These are phyloP conservation scores for Amanita molliuscula DNA, from an alignment of 768 basidiomycete genomes.

Conservation along the genomic window DNA sequence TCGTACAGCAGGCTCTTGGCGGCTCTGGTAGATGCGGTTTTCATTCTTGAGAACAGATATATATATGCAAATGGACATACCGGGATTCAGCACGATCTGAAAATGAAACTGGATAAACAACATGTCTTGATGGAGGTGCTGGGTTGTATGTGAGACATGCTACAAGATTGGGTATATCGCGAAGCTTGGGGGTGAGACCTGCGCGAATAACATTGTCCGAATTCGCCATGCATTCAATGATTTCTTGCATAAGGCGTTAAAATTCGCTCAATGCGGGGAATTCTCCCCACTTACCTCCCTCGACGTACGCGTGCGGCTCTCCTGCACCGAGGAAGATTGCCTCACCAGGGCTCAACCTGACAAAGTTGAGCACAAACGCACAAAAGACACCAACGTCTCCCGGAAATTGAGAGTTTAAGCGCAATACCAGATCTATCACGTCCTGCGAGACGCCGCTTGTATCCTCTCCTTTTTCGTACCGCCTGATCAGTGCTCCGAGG, in stretches of 20 bases:
- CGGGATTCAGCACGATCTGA: conserved; percentile 6
- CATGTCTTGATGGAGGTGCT: conserved; percentile 55
- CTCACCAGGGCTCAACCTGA: conserved; percentile 70
- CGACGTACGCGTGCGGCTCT: conserved; percentile 94
- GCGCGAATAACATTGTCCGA: conserved; percentile 99
- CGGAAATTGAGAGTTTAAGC: conserved; percentile 68
- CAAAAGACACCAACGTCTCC: conserved; percentile 93
- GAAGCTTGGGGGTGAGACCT: conserved; percentile 91
- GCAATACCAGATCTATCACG: conserved; percentile 52
- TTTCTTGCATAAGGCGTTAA: conserved; percentile 42
- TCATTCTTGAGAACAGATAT: not conserved
- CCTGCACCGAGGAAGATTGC: conserved; percentile 94
- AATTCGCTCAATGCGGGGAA: conserved; percentile 5
- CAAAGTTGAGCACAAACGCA: conserved; percentile 79
- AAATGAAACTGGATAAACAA: conserved; percentile 53
- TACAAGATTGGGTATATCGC: conserved; percentile 88
- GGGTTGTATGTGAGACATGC: conserved; percentile 79
- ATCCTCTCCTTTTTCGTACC: conserved; percentile 40
- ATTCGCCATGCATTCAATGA: conserved; percentile 98
- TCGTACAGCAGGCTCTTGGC: conserved; percentile 51
- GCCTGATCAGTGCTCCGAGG: conserved; percentile 43
- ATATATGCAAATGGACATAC: not conserved
- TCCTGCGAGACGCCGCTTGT: conserved; percentile 29
- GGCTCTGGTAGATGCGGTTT: conserved; percentile 9
- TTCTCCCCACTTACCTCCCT: conserved; percentile 54